Conservation (phyloP, 164 flowering plant genomes). For the Saururus chinensis region DNA sequence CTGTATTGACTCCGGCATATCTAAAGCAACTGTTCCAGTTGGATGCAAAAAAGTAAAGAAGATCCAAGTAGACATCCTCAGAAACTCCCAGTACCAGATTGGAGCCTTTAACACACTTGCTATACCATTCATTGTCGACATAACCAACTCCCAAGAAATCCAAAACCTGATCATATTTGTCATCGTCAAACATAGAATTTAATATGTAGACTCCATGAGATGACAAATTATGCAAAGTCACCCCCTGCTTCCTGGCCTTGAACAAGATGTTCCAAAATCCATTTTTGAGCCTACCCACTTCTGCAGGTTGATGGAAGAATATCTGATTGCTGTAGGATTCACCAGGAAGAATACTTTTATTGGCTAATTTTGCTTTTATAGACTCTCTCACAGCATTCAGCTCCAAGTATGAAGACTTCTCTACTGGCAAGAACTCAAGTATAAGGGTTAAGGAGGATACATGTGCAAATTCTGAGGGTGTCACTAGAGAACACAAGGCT, state of each 20-base stretch:
- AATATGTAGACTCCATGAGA: constrained; percentile 15
- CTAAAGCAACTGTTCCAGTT: not conserved
- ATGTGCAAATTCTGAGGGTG: constrained; percentile 6
- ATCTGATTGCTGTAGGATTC: constrained; percentile 12
- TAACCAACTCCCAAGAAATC: constrained; percentile 12
- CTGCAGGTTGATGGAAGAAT: constrained; percentile 14
- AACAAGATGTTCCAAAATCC: constrained; percentile 20
- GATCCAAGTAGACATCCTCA: constrained; percentile 12
- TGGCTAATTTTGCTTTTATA: constrained; percentile 8
- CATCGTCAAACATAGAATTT: constrained; percentile 5
- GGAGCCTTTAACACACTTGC: constrained; percentile 6
- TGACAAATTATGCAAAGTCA: constrained; percentile 17
- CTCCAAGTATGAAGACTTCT: constrained; percentile 4
- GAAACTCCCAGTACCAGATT: constrained; percentile 9
- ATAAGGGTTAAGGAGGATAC: constrained; percentile 3
- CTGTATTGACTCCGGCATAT: constrained; percentile 1
- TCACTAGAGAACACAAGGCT: constrained; percentile 16
- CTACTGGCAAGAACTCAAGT: constrained; percentile 15
- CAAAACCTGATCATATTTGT: constrained; percentile 6
- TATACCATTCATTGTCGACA: constrained; percentile 7
- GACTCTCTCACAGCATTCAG: constrained; percentile 13
- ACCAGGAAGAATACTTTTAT: constrained; percentile 15
- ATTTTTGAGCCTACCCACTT: constrained; percentile 16
- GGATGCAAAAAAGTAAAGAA: constrained; percentile 17
- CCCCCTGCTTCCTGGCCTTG: constrained; percentile 19